Evolutionary conservation across 495 filamentous ascomycete genomes (phyloP).

Genomic region (Xylaria cubensis): DNA sequence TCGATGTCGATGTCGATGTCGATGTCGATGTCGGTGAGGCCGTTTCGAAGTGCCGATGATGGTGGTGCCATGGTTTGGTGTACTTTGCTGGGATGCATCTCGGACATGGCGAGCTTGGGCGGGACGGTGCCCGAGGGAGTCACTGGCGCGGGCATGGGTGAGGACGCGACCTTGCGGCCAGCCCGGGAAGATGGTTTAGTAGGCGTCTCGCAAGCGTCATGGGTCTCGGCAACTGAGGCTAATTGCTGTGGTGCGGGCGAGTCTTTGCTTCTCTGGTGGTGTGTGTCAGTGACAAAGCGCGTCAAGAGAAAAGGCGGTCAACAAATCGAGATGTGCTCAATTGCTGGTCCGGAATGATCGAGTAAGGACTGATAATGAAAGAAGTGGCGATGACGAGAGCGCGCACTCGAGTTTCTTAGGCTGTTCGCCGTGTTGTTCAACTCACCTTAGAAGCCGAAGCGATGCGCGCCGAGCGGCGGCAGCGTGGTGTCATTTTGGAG

Average conservation of each 20-base stretch:
- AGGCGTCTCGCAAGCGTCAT: conserved; percentile 40
- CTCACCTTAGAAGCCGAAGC: conserved; percentile 53
- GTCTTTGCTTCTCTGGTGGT: conserved; percentile 27
- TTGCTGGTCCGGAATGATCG: neutral
- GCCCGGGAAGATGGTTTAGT: neutral
- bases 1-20: conserved; percentile 70
- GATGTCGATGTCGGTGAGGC: conserved; percentile 69
- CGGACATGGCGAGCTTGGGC: conserved; percentile 64
- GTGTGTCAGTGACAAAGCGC: neutral
- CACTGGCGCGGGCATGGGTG: conserved; percentile 50
- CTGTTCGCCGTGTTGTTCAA: conserved; percentile 20
- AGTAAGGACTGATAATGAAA: neutral
- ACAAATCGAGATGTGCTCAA: neutral
- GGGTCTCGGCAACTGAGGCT: conserved; percentile 51
- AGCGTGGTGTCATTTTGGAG: conserved; percentile 43
- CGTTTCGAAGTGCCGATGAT: conserved; percentile 70
- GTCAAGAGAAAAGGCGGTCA: conserved; percentile 4
- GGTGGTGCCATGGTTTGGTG: conserved; percentile 72
- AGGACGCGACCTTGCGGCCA: conserved; percentile 37
- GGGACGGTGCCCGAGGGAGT: conserved; percentile 52
- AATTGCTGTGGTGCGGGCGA: conserved; percentile 44
- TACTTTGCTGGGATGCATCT: conserved; percentile 81
- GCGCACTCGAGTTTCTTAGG: conserved; percentile 20
- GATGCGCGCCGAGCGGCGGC: conserved; percentile 57
- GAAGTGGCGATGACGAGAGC: neutral